Conservation (phyloP, 768 basidiomycete genomes). For the Leccinum variicolor region DNA sequence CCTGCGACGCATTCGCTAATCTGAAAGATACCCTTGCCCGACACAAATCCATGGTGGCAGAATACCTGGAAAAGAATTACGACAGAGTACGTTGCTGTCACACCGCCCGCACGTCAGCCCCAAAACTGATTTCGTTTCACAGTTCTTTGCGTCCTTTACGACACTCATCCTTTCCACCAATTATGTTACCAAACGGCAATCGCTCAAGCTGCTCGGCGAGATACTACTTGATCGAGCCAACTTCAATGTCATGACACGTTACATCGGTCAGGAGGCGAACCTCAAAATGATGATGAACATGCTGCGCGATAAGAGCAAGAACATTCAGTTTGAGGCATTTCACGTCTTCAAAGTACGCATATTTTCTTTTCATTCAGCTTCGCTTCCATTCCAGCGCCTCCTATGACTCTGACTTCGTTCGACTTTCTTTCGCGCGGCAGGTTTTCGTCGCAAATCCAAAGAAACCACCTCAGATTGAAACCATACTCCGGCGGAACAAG, state of each 20-base stretch:
- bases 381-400: background rate
- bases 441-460: slow-evolving; percentile 99
- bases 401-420: background rate
- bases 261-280: slow-evolving; percentile 93
- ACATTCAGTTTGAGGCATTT: slow-evolving; percentile 99
- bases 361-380: background rate
- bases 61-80: slow-evolving; percentile 95
- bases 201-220: slow-evolving; percentile 95
- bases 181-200: slow-evolving; percentile 99
- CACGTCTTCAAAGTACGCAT: slow-evolving; percentile 96
- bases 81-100: slow-evolving; percentile 65
- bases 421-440: slow-evolving; percentile 35
- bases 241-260: slow-evolving; percentile 97
- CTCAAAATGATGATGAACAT: slow-evolving; percentile 99
- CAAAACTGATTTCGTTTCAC: background rate
- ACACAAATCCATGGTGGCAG: slow-evolving; percentile 97
- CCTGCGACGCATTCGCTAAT: slow-evolving; percentile 96
- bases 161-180: slow-evolving; percentile 90
- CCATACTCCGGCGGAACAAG: slow-evolving; percentile 88
- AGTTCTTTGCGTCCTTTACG: slow-evolving; percentile 97
- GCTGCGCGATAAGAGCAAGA: slow-evolving; percentile 96
- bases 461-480: slow-evolving; percentile 94
- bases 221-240: slow-evolving; percentile 97
- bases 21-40: slow-evolving; percentile 96
- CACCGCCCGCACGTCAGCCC: background rate